A percentile compares a stretch with the other conserved stretches of the same genome.
These are phyloP conservation scores for Naganishia vaughanmartiniae DNA, from an alignment of 768 basidiomycete genomes.

Conservation along the genomic window DNA sequence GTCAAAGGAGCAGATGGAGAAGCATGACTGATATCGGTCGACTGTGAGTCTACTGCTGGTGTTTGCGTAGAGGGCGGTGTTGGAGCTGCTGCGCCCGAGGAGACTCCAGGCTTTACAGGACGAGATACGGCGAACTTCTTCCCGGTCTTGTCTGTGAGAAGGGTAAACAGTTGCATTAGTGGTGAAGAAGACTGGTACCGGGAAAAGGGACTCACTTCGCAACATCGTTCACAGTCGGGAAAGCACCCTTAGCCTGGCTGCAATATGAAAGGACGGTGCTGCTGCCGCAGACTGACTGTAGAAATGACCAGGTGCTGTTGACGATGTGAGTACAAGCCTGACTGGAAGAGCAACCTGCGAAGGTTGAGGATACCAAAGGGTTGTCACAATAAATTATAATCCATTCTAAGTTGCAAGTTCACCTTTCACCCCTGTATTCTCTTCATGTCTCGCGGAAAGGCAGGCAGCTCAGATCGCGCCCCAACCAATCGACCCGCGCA, in stretches of 20 bases:
- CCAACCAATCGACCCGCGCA: no score
- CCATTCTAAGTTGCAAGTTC: no score
- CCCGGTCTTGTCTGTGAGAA: conserved; percentile 16
- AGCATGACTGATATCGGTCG: background rate
- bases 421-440: no score
- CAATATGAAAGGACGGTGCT: background rate
- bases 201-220: conserved; percentile 14
- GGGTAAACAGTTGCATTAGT: background rate
- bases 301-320: no score
- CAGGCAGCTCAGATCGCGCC: no score
- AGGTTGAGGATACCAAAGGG: background rate
- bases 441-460: no score
- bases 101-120: conserved; percentile 1
- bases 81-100: background rate
- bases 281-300: background rate
- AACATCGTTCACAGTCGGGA: background rate
- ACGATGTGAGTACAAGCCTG: no score
- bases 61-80: background rate
- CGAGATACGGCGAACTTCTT: conserved; percentile 18
- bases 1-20: background rate
- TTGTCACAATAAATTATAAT: no score
- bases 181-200: background rate
- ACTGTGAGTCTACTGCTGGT: background rate
- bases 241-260: background rate
- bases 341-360: no score